phyloP scores from a whole-genome alignment of 768 basidiomycete genomes.

The Thelephora ganbajun region DNA sequence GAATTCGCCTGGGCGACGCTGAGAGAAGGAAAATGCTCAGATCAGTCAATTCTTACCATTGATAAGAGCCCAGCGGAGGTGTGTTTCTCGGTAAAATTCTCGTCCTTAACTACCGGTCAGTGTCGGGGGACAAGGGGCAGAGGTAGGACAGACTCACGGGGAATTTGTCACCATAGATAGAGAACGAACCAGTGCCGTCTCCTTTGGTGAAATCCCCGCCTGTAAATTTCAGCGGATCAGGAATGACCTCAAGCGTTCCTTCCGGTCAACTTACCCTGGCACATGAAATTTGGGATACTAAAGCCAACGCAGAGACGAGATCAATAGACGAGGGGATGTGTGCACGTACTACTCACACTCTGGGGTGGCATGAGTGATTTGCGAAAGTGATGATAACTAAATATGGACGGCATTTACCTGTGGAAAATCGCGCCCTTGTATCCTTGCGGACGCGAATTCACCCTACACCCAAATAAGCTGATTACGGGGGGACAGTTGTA shows the following conservation, averaged over 20 bases:
- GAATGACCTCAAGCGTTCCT: constrained; percentile 1
- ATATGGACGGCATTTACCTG: constrained; percentile 39
- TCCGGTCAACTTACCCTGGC: constrained; percentile 50
- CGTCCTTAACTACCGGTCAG: constrained; percentile 43
- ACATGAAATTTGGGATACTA: constrained; percentile 91
- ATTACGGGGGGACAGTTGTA: no score
- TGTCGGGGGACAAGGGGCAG: neutral
- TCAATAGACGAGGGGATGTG: constrained; percentile 2
- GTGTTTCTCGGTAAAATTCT: constrained; percentile 91
- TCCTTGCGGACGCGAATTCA: constrained; percentile 78
- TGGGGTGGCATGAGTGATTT: constrained; percentile 13
- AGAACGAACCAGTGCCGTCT: constrained; percentile 92
- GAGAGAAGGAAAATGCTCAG: constrained; percentile 1
- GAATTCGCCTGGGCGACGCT: constrained; percentile 67
- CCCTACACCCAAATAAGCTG: constrained; percentile 23
- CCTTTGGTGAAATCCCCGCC: constrained; percentile 91
- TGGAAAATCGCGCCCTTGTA: constrained; percentile 90
- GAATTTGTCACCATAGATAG: constrained; percentile 94
- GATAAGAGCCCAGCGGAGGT: constrained; percentile 74
- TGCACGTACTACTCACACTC: constrained; percentile 46
- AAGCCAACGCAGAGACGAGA: constrained; percentile 6
- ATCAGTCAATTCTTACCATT: constrained; percentile 43
- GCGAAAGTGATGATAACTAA: neutral
- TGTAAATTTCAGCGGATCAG: constrained; percentile 13
- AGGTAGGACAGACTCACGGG: constrained; percentile 35